Conservation (phyloP, 2,329 filamentous ascomycete species). For the Paraconiothyrium brasiliense region DNA sequence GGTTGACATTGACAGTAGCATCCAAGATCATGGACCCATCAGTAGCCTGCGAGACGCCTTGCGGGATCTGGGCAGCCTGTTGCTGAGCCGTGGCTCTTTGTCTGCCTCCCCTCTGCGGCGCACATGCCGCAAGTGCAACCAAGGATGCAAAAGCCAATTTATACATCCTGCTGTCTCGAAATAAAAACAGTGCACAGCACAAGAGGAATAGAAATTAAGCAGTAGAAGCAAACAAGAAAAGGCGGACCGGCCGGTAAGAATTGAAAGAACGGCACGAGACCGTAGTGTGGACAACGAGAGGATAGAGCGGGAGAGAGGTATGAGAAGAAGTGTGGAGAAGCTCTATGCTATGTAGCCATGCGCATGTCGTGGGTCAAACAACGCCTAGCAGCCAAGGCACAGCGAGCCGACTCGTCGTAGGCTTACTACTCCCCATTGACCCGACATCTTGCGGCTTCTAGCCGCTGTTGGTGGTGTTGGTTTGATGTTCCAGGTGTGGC, state of each 20-base stretch:
- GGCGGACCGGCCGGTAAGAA: conserved; percentile 39
- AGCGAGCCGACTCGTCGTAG: conserved; percentile 10
- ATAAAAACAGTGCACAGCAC: conserved; percentile 22
- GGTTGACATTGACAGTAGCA: conserved; percentile 64
- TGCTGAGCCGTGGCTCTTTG: conserved; percentile 42
- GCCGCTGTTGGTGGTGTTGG: conserved; percentile 21
- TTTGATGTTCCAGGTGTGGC: conserved; percentile 40
- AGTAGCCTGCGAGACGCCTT: conserved; percentile 54
- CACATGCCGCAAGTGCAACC: conserved; percentile 31
- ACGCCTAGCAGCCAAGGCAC: conserved; percentile 31
- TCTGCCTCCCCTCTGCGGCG: conserved; percentile 35
- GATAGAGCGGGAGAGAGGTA: conserved; percentile 15
- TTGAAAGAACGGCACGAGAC: conserved; percentile 14
- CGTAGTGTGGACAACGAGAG: conserved; percentile 1
- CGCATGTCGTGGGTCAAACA: conserved; percentile 23
- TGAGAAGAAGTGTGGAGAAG: conserved; percentile 17
- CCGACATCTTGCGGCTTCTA: conserved; percentile 22
- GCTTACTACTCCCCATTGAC: conserved; percentile 30
- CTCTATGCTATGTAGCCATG: conserved; percentile 8
- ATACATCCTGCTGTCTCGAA: conserved; percentile 28
- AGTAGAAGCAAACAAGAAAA: conserved; percentile 20
- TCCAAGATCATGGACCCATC: conserved; percentile 67
- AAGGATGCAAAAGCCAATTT: conserved; percentile 29
- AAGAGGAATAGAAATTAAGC: conserved; percentile 28
- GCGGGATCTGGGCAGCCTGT: conserved; percentile 45